These are phyloP conservation scores for Besnoitia besnoiti DNA, from an alignment of 169 alveolate species.

Conservation along the genomic window DNA sequence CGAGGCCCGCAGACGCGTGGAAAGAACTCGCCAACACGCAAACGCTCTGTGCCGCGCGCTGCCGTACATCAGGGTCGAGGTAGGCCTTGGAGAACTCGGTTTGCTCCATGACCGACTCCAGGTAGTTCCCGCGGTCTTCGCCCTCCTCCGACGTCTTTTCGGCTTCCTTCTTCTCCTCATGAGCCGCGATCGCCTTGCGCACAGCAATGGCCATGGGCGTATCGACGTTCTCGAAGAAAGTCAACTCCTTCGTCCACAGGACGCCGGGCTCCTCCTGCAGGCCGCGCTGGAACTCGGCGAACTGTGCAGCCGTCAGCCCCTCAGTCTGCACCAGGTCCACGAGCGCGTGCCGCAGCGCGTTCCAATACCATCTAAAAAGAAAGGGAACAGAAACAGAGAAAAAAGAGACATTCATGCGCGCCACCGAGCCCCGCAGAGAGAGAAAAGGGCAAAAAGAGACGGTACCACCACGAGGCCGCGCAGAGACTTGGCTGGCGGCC, in stretches of 20 bases:
- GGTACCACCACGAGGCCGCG: too few relatives aligned
- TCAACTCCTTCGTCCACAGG: background rate
- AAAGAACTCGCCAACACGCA: background rate
- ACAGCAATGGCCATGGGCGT: background rate
- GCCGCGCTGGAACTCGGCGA: background rate
- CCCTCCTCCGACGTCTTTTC: background rate
- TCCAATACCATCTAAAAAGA: background rate
- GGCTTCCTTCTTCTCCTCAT: background rate
- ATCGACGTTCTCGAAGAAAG: background rate
- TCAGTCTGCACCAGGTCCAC: background rate
- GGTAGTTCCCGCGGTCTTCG: background rate
- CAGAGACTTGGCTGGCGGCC: too few relatives aligned
- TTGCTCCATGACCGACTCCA: background rate
- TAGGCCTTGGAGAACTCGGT: background rate
- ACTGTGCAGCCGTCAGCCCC: background rate
- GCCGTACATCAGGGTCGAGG: slow-evolving; percentile 2
- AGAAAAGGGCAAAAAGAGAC: too few relatives aligned
- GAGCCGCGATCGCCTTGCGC: background rate
- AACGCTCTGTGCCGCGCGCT: background rate
- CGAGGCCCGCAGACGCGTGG: background rate
- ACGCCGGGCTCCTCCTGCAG: background rate
- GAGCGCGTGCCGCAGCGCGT: background rate
- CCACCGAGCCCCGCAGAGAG: too few relatives aligned
- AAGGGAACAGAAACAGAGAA: background rate
- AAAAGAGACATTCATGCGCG: too few relatives aligned